Evolutionary conservation across 2,329 filamentous ascomycete genomes (phyloP), one percentile per base, ranked within the genome.

Genomic region (Trichoderma guizhouense): DNA sequence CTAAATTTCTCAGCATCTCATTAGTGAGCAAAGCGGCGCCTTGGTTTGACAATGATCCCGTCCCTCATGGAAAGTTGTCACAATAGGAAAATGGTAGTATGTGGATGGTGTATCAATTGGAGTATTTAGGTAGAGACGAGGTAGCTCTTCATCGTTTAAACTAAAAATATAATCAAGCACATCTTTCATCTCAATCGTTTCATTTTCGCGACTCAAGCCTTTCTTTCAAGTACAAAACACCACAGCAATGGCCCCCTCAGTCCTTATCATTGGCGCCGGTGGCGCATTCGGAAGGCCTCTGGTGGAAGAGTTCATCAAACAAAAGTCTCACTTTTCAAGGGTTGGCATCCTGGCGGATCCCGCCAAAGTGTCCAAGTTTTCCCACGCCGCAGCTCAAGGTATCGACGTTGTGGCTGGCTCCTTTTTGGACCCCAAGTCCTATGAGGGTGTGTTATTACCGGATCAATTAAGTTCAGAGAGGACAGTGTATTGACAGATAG

Each of bases 281-380:
- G 64, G 64, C 21, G 64, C 64, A 3, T 67, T 67, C 11, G 64
- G 64, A 39, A 34, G 32, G 5, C 64, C 64, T 57, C 51, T 67
- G 24, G 24, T 57, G 12, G 64, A 57, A 18, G 64, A 67, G 3
- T 67, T 67, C 32, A 57, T 67, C n/a, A 67, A 28, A 3, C 64
- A 67, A n/a, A 67, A 67, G 4, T 18, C 51, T 28, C 21, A 26
- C 14, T 67, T 67, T 24, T 67, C 64, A 9, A 57, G 32, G 9
- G 18, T 67, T 39, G 64, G 30, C 64, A 67, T 67, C 32, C 51
- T 67, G 0, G 43, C 64, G 21, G 64, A 67, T 28, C 64, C 64
- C 6, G 51, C 64, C 21, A 67, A 67, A 39, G 64, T 57, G 9
- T 36, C 64, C 32, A 67, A 67, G 18, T 67, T 67, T 57, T 67